Evolutionary conservation across 495 filamentous ascomycete genomes (phyloP), one percentile per base, ranked within the genome.

Genomic region (Daldinia concentrica): DNA sequence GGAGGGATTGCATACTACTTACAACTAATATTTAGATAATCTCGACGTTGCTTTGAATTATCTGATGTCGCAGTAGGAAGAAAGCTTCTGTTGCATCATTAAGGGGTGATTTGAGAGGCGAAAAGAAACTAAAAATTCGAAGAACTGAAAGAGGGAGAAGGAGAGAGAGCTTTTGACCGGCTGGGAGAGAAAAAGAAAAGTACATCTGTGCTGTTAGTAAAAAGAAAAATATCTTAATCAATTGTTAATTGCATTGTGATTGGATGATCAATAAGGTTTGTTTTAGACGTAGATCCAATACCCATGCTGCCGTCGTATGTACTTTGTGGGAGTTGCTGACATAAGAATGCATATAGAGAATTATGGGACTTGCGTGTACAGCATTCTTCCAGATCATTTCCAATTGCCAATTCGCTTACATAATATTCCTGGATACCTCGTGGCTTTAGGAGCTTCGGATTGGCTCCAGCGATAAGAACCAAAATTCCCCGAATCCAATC

Each of bases 401-500:
- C 45, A 6, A 66, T 62, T 71, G 37, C 24, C 14, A 51, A 12
- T 6, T 17, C 17, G 26, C 66, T 73, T 73, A 69, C 45, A 48
- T 69, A 69, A 69, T 7, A 29, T 69, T 56, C 71, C 66, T 62
- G 54, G 66, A 73, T 34, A 65, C 62, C 71, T 73, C 71, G 71
- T 73, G 71, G 71, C 62, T 37, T 63, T 58, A 26, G 27, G 19
- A 50, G 41, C 17, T 62, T 37, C 24, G 50, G 66, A 73, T 73
- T 73, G 70, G 70, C n/a, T 48, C 54, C 24, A 11, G 30, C 29
- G n/a, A 41, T 62, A 26, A 45, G 59, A 36, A 60, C n/a, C 55
- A 66, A 73, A 69, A 66, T 69, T 51, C 66, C 43, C 43, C 71
- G 71, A 73, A 39, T 66, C 71, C 66, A 73, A 73, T 69, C 71